Evolutionary conservation across 192 early-diverging fungal genomes (phyloP).

Genomic region (Rhizoclosmatium sp.): DNA sequence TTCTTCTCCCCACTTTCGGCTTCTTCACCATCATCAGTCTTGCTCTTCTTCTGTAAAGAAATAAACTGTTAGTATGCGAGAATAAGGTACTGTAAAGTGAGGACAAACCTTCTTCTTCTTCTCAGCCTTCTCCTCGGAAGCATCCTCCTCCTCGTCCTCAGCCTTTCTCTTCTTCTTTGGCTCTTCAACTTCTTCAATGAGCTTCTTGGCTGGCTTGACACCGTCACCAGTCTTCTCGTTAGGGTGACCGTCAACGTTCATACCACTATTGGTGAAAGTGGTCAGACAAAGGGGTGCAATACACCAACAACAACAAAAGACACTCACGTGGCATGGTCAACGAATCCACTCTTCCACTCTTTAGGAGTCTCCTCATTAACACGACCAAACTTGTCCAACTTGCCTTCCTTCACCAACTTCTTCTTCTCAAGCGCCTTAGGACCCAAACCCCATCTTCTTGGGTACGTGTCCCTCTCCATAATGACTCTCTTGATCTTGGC

Average conservation of each 20-base stretch:
- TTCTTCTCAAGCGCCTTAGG: conserved; percentile 97
- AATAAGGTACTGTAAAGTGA: no score
- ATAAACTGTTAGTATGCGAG: no score
- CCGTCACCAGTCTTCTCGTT: conserved; percentile 29
- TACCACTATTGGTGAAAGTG: conserved; percentile 28
- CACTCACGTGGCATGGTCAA: conserved; percentile 55
- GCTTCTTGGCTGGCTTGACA: conserved; percentile 8
- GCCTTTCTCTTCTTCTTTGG: conserved; percentile 35
- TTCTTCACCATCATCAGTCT: conserved; percentile 27
- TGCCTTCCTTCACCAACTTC: conserved; percentile 96
- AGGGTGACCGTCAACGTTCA: conserved; percentile 36
- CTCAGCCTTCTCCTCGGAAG: conserved; percentile 20
- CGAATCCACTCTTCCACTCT: conserved; percentile 76
- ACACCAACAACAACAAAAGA: conserved; percentile 16
- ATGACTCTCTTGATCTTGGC: conserved; percentile 99
- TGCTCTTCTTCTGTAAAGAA: conserved; percentile 35
- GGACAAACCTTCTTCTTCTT: conserved; percentile 31
- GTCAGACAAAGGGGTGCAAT: conserved; percentile 20
- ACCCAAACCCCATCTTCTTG: conserved; percentile 96
- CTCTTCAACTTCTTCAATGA: conserved; percentile 48
- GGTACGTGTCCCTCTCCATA: conserved; percentile 99
- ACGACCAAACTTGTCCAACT: conserved; percentile 97
- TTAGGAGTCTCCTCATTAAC: conserved; percentile 85
- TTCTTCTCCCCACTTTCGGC: conserved; percentile 5
- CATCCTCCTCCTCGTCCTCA: conserved; percentile 37